Conservation (phyloP, 192 early-diverging fungal species). For the Umbelopsis sp. region DNA sequence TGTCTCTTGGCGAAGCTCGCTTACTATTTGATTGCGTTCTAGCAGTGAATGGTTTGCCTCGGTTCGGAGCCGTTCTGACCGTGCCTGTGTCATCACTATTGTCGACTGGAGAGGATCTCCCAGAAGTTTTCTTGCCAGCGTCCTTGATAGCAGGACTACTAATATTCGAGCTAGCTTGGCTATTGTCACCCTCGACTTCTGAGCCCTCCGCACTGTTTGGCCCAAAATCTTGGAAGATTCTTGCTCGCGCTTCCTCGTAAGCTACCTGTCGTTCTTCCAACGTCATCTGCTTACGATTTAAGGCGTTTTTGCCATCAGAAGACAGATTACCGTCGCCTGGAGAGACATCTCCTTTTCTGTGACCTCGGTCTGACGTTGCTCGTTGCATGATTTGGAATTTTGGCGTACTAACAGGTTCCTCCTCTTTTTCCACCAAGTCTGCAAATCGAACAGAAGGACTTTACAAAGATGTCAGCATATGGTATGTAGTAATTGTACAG, state of each 20-base stretch:
- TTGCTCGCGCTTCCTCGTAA: slow-evolving; percentile 70
- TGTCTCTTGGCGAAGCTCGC: slow-evolving; percentile 1
- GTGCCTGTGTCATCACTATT: neutral
- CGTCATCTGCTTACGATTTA: slow-evolving; percentile 51
- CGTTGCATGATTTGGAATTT: slow-evolving; percentile 55
- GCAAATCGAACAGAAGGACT: slow-evolving; percentile 50
- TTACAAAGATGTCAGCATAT: neutral
- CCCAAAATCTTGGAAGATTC: slow-evolving; percentile 66
- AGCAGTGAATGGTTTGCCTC: neutral
- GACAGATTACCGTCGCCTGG: slow-evolving; percentile 13
- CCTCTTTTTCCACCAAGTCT: slow-evolving; percentile 53
- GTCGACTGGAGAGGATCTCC: neutral
- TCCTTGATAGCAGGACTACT: slow-evolving; percentile 9
- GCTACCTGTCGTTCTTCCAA: slow-evolving; percentile 68
- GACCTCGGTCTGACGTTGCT: slow-evolving; percentile 17
- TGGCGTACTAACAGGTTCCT: slow-evolving; percentile 36
- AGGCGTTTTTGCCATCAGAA: slow-evolving; percentile 41
- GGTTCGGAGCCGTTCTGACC: neutral
- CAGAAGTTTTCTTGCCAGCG: neutral
- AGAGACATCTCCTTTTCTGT: slow-evolving; percentile 1
- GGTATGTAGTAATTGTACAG: neutral
- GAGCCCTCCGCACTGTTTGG: slow-evolving; percentile 7
- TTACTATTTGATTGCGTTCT: neutral
- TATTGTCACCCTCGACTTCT: neutral
- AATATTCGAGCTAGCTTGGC: slow-evolving; percentile 8